Percentiles rank a stretch among this genome's conserved stretches.
These are phyloP conservation scores for Cyberlindnera subsufficiens DNA, from an alignment of 805 yeast species.

Conservation along the genomic window DNA sequence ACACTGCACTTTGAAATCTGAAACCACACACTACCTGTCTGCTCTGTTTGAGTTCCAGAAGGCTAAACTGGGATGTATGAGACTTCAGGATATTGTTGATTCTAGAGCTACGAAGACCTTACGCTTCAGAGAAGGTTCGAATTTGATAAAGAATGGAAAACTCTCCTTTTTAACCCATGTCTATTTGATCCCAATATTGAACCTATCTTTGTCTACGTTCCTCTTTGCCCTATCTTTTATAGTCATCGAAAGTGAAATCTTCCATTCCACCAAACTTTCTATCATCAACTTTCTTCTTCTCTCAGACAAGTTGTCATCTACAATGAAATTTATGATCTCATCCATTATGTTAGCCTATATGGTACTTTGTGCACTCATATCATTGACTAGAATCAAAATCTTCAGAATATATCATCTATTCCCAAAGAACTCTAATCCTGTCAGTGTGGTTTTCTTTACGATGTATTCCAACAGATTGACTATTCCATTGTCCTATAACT, in stretches of 20 bases:
- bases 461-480: constrained; percentile 79
- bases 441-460: constrained; percentile 70
- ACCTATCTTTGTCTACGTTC: constrained; percentile 37
- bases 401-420: constrained; percentile 77
- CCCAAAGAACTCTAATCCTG: constrained; percentile 64
- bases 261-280: constrained; percentile 64
- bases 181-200: constrained; percentile 39
- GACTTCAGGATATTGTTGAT: constrained; percentile 52
- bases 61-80: constrained; percentile 41
- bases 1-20: constrained; percentile 44
- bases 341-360: constrained; percentile 50
- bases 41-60: constrained; percentile 51
- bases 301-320: constrained; percentile 23
- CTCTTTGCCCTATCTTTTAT: constrained; percentile 42
- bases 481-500: constrained; percentile 76
- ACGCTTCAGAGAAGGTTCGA: constrained; percentile 24
- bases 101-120: constrained; percentile 31
- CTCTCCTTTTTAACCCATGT: constrained; percentile 36
- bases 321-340: constrained; percentile 32
- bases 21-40: constrained; percentile 47
- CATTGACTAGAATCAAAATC: constrained; percentile 60
- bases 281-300: constrained; percentile 46
- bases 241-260: constrained; percentile 66
- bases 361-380: constrained; percentile 59
- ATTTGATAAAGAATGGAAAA: constrained; percentile 32